A percentile compares a stretch with the other conserved stretches of the same genome.
These are phyloP conservation scores for Rachicladosporium sp. DNA, from an alignment of 2,329 filamentous ascomycete species.

Conservation along the genomic window DNA sequence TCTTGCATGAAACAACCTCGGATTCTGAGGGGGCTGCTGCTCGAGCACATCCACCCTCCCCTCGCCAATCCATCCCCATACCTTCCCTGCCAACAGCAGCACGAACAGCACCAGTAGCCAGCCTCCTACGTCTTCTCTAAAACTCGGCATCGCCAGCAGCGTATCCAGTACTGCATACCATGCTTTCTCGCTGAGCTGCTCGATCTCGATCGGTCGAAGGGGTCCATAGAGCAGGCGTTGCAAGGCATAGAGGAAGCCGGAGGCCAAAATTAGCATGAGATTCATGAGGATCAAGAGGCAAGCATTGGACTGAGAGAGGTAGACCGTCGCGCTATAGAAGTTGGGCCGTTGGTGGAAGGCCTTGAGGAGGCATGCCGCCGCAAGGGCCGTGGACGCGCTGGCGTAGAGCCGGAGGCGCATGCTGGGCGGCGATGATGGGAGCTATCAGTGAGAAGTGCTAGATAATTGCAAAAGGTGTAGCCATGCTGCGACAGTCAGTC, in stretches of 20 bases:
- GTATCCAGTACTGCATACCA: constrained; percentile 99
- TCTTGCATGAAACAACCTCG: constrained; percentile 73
- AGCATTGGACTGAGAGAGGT: constrained; percentile 90
- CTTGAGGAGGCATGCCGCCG: constrained; percentile 70
- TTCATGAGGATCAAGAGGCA: constrained; percentile 93
- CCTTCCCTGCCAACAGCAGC: constrained; percentile 78
- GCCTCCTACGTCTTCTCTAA: constrained; percentile 84
- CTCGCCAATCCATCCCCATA: constrained; percentile 98
- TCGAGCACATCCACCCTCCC: constrained; percentile 88
- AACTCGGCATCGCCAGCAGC: constrained; percentile 94
- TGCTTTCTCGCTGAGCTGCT: constrained; percentile 91
- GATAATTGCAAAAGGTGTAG: too few relatives aligned
- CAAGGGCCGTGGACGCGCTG: constrained; percentile 62
- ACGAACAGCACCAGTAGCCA: constrained; percentile 98
- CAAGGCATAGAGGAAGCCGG: constrained; percentile 70
- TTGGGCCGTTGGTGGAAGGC: constrained; percentile 92
- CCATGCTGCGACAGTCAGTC: too few relatives aligned
- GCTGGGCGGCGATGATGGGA: neutral
- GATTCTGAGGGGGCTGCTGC: constrained; percentile 85
- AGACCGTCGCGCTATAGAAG: constrained; percentile 96
- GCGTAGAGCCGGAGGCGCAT: constrained; percentile 24
- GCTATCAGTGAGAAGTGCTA: too few relatives aligned
- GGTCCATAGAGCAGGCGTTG: constrained; percentile 84
- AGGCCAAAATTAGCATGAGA: constrained; percentile 69
- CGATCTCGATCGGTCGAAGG: constrained; percentile 84